Evolutionary conservation across 805 yeast species (phyloP), one percentile per base, ranked within the genome.

Genomic region (Candida suzukii): DNA sequence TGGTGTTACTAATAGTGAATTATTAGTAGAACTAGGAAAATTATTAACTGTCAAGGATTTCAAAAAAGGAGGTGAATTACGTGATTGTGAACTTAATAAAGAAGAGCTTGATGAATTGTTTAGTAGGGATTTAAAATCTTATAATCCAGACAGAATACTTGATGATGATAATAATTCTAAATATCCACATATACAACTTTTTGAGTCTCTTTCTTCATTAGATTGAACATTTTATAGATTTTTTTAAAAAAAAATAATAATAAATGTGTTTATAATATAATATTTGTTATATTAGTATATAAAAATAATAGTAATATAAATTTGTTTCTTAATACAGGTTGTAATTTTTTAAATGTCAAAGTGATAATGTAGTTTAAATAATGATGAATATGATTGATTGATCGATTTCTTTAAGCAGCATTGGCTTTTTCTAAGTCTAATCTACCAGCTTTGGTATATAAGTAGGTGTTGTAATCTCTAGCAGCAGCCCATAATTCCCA

Each of bases 391-490:
- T 17, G 12, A 22, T 21, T 8, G 18, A 21, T n/a, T 34, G 27
- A n/a, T n/a, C 8, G 35, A 12, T 11, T 18, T 3, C 10, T 17
- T 18, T 8, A 12, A 6, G 12, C 6, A 51, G 61, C 68, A 46
- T 63, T 60, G 40, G 70, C 80, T 66, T 78, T 80, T 66, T 76
- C 91, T 61, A 91, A 78, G 63, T 91, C 96, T 74, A 83, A 91
- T 73, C 90, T 87, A 66, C 99, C 99, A 51, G 86, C 98, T 76
- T 91, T 91, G 68, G 97, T 88, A 78, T 91, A 91, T 65, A 91
- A 76, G 79, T 72, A 90, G 64, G 80, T 91, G 70, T 91, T 86
- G 79, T 88, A 88, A 62, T 83, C 88, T 71, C 88, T 80, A 52
- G 95, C 90, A 61, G 73, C 67, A 50, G 77, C 78, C 95, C 96